phyloP scores from a whole-genome alignment of 73 alveolate genomes.

The Uronychia binucleata region DNA sequence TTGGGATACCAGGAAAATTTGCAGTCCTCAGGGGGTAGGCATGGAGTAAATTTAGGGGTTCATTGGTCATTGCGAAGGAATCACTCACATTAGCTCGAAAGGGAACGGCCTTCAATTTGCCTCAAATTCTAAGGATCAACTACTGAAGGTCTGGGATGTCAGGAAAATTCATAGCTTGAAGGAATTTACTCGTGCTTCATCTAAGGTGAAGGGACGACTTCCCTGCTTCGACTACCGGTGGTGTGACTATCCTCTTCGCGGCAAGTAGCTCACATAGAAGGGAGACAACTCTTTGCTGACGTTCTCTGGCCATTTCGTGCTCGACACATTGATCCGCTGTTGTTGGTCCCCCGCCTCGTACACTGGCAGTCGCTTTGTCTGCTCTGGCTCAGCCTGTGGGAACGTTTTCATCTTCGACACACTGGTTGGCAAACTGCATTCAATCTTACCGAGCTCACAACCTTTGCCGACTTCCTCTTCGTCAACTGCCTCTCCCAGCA shows the following conservation, averaged over 20 bases:
- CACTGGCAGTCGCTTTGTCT: constrained; percentile 77
- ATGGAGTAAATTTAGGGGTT: constrained; percentile 59
- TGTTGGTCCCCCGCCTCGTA: constrained; percentile 76
- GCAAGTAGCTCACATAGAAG: constrained; percentile 14
- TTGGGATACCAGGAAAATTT: constrained; percentile 79
- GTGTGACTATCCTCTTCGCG: constrained; percentile 48
- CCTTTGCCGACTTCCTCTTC: too few relatives aligned
- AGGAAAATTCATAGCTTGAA: constrained; percentile 49
- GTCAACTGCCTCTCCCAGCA: too few relatives aligned
- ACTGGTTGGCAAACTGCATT: constrained; percentile 45
- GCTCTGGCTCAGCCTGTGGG: constrained; percentile 76
- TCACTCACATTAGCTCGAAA: constrained; percentile 71
- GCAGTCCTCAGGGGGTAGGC: constrained; percentile 19
- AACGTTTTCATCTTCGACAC: constrained; percentile 63
- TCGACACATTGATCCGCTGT: constrained; percentile 73
- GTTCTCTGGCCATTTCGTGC: constrained; percentile 73
- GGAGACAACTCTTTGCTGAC: constrained; percentile 66
- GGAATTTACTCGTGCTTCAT: constrained; percentile 14
- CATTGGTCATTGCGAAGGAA: constrained; percentile 84
- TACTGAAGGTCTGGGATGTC: constrained; percentile 77
- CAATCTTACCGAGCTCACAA: too few relatives aligned
- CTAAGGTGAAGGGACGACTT: constrained; percentile 2
- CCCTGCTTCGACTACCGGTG: constrained; percentile 67
- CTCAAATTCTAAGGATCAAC: constrained; percentile 79
- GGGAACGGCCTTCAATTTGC: constrained; percentile 68